phyloP scores from a whole-genome alignment of 2,329 filamentous ascomycete genomes.

The Aspergillus bombycis region DNA sequence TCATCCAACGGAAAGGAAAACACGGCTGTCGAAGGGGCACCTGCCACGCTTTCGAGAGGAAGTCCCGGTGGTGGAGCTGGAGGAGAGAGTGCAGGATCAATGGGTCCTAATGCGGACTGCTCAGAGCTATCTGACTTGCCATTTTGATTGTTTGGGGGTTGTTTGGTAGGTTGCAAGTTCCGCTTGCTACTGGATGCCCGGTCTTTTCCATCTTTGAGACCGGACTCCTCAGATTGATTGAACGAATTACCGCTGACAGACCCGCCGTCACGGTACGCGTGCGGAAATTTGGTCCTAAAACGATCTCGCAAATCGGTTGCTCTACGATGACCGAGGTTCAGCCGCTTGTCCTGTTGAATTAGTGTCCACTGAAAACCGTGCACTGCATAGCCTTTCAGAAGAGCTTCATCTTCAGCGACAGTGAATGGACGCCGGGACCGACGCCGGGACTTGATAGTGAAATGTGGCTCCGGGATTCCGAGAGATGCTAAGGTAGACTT shows the following conservation, averaged over 20 bases:
- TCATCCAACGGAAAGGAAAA: constrained; percentile 41
- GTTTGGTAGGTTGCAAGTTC: constrained; percentile 15
- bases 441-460: constrained; percentile 50
- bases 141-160: constrained; percentile 12
- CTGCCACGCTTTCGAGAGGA: constrained; percentile 25
- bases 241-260: constrained; percentile 39
- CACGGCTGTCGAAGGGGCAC: constrained; percentile 15
- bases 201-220: constrained; percentile 10
- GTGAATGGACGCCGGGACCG: constrained; percentile 61
- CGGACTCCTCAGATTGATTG: constrained; percentile 12
- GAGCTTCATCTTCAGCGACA: constrained; percentile 58
- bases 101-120: constrained; percentile 21
- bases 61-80: constrained; percentile 34
- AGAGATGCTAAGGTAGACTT: constrained; percentile 41
- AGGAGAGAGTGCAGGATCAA: constrained; percentile 38
- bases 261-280: constrained; percentile 55
- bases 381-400: constrained; percentile 61
- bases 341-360: constrained; percentile 58
- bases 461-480: constrained; percentile 55
- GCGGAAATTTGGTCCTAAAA: constrained; percentile 62
- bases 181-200: constrained; percentile 15
- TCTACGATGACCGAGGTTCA: constrained; percentile 56
- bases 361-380: constrained; percentile 64
- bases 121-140: constrained; percentile 21
- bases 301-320: constrained; percentile 65